Percentiles rank a stretch among this genome's conserved stretches.
Evolutionary conservation across 768 basidiomycete genomes (phyloP).

Genomic region (Asterophora parasitica): DNA sequence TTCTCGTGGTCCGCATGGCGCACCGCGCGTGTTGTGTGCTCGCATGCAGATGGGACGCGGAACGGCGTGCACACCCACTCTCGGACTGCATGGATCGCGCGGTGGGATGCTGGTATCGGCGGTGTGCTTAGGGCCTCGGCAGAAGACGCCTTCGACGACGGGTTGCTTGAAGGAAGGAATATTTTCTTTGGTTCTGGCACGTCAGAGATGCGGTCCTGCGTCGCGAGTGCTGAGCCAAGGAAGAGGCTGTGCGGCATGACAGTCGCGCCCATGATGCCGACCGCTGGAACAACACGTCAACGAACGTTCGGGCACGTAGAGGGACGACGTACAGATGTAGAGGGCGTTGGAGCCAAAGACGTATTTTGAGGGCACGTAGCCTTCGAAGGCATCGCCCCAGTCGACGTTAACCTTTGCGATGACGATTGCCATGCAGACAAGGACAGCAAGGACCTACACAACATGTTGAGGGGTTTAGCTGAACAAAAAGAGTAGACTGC

Average conservation of each 20-base stretch:
- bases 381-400: slow-evolving; percentile 72
- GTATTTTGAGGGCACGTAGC: slow-evolving; percentile 68
- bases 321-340: slow-evolving; percentile 51
- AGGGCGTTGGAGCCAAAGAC: slow-evolving; percentile 52
- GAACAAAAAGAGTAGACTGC: slow-evolving; percentile 16
- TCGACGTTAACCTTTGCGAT: slow-evolving; percentile 64
- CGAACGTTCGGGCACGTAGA: neutral
- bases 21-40: slow-evolving; percentile 30
- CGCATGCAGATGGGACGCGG: slow-evolving; percentile 31
- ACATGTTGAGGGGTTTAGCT: neutral
- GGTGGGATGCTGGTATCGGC: slow-evolving; percentile 3
- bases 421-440: slow-evolving; percentile 76
- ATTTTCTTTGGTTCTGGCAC: slow-evolving; percentile 22
- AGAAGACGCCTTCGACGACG: slow-evolving; percentile 8
- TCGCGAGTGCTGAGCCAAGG: slow-evolving; percentile 81
- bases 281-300: slow-evolving; percentile 32
- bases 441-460: slow-evolving; percentile 59
- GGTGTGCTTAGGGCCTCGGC: neutral
- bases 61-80: slow-evolving; percentile 30
- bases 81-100: slow-evolving; percentile 16
- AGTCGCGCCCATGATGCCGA: slow-evolving; percentile 78
- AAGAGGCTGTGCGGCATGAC: slow-evolving; percentile 95
- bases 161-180: slow-evolving; percentile 15
- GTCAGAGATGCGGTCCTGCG: slow-evolving; percentile 64
- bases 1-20: slow-evolving; percentile 55